Percentiles rank a stretch among this genome's conserved stretches.
Conservation (phyloP, 768 basidiomycete species). For the Naganishia onofrii region DNA sequence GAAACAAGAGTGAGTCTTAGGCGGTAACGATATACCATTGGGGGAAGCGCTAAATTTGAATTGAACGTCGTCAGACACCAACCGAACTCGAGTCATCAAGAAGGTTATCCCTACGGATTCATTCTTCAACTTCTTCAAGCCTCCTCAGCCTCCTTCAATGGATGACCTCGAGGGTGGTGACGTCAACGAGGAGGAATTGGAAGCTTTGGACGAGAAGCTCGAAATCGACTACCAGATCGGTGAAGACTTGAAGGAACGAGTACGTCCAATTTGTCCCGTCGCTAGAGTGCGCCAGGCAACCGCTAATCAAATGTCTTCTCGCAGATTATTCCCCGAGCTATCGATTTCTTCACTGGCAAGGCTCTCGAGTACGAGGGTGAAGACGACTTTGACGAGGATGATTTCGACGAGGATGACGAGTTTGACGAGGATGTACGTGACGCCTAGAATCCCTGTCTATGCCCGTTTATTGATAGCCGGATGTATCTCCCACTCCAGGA, state of each 20-base stretch:
- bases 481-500: slow-evolving; percentile 27
- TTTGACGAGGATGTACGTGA: slow-evolving; percentile 60
- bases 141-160: slow-evolving; percentile 69
- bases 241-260: slow-evolving; percentile 96
- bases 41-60: too few species aligned
- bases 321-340: slow-evolving; percentile 87
- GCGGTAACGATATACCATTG: too few species aligned
- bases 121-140: slow-evolving; percentile 98
- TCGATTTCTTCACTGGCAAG: slow-evolving; percentile 98
- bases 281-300: background rate
- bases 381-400: slow-evolving; percentile 45
- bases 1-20: slow-evolving; percentile 93
- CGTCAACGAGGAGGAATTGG: slow-evolving; percentile 73
- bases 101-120: slow-evolving; percentile 89
- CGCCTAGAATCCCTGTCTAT: slow-evolving; percentile 32
- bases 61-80: slow-evolving; percentile 54
- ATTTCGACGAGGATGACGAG: slow-evolving; percentile 54
- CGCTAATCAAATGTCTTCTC: background rate
- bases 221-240: slow-evolving; percentile 98
- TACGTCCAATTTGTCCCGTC: slow-evolving; percentile 47
- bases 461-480: slow-evolving; percentile 50
- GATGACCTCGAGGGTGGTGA: slow-evolving; percentile 69
- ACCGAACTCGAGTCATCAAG: slow-evolving; percentile 57
- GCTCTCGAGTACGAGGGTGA: slow-evolving; percentile 71
- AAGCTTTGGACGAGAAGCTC: slow-evolving; percentile 86